Conservation (phyloP, 345 rosid species). For the Carallia pectinifolia region DNA sequence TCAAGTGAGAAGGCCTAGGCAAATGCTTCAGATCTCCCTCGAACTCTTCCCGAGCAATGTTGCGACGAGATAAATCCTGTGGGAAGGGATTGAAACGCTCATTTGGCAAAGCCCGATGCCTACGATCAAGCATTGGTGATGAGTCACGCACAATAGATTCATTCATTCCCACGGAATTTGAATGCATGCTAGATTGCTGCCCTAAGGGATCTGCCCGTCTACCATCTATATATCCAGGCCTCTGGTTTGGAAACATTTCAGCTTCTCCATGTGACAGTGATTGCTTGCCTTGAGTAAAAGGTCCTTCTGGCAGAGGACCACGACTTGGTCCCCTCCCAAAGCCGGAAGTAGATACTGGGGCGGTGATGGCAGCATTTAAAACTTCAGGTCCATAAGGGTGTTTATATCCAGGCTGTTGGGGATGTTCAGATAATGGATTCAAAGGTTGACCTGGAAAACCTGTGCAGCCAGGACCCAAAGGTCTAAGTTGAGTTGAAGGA, state of each 20-base stretch:
- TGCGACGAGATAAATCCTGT: constrained; percentile 30
- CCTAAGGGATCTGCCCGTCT: constrained; percentile 33
- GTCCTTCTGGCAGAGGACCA: constrained; percentile 33
- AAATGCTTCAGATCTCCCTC: constrained; percentile 48
- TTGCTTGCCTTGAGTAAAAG: constrained; percentile 32
- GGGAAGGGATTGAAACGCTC: constrained; percentile 34
- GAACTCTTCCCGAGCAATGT: constrained; percentile 34
- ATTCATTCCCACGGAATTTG: constrained; percentile 35
- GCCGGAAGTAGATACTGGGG: constrained; percentile 26
- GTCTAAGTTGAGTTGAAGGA: constrained; percentile 36
- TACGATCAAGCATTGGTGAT: constrained; percentile 29
- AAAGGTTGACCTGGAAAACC: constrained; percentile 17
- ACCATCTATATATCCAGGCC: constrained; percentile 35
- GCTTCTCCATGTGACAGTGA: constrained; percentile 31
- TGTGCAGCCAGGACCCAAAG: constrained; percentile 34
- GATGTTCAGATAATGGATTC: constrained; percentile 14
- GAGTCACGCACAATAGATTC: constrained; percentile 34
- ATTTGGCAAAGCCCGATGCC: constrained; percentile 36
- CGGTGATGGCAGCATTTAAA: constrained; percentile 28
- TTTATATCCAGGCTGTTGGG: constrained; percentile 21
- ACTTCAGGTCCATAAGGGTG: constrained; percentile 36
- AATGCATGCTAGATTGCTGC: constrained; percentile 25
- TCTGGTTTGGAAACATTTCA: constrained; percentile 26
- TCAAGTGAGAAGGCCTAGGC: constrained; percentile 41
- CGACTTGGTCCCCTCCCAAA: constrained; percentile 39